These are phyloP conservation scores for sunflower (Helianthus annuus) DNA, from an alignment of 129 eudicot genomes.

Conservation along the genomic window HanXRQr2.0-SUNRISE NC_035438.2:82211705-82212204, in stretches of 20 bases:
- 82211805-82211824: background rate
- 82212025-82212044: background rate
- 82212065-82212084: background rate
- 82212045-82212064: background rate
- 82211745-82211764: slow-evolving; percentile 67
- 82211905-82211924: background rate
- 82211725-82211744: slow-evolving; percentile 79
- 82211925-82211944: background rate
- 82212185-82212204: background rate
- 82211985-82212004: background rate
- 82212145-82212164: no score
- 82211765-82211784: background rate
- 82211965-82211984: background rate
- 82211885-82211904: no score
- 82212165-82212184: background rate
- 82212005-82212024: background rate
- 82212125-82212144: no score
- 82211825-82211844: background rate
- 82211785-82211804: background rate
- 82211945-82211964: background rate
- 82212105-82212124: background rate
- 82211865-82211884: no score
- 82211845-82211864: no score
- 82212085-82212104: background rate
- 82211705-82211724: slow-evolving; percentile 85